Evolutionary conservation across 305 asterid genomes (phyloP).

Genomic region (Fraxinus velutina): DNA sequence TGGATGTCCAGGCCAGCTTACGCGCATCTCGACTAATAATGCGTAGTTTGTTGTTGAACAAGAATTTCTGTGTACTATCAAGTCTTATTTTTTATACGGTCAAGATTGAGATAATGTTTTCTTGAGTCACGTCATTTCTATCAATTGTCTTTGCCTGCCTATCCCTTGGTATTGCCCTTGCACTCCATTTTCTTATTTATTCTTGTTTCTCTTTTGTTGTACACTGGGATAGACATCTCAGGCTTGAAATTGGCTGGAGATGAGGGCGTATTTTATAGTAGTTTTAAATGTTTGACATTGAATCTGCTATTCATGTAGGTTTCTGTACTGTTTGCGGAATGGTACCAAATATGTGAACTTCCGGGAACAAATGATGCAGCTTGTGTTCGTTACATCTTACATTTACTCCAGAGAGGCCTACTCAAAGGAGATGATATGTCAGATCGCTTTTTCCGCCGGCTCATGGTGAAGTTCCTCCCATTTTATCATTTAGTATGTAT

Average conservation of each 20-base stretch:
- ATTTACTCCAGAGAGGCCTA: constrained; percentile 72
- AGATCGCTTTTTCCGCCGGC: constrained; percentile 80
- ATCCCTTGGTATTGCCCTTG: background rate
- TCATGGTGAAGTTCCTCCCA: constrained; percentile 50
- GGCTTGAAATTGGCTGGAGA: background rate
- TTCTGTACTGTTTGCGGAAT: constrained; percentile 65
- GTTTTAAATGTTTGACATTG: constrained; percentile 6
- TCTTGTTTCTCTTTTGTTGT: background rate
- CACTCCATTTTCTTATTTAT: background rate
- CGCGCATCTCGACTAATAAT: background rate
- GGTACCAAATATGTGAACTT: constrained; percentile 89
- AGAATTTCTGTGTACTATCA: background rate
- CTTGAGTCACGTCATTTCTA: background rate
- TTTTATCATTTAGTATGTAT: background rate
- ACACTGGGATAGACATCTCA: background rate
- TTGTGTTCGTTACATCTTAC: constrained; percentile 58
- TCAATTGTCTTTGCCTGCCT: background rate
- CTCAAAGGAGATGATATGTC: constrained; percentile 92
- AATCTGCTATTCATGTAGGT: constrained; percentile 45
- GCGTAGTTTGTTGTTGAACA: background rate
- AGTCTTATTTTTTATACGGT: background rate
- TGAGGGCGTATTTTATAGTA: background rate
- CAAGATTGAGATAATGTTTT: background rate
- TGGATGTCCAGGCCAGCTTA: too few species aligned
- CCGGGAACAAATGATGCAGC: constrained; percentile 82